Percentiles rank a stretch among this genome's conserved stretches.
phyloP scores from a whole-genome alignment of 345 rosid genomes.

The Geranium rotundifolium region DNA sequence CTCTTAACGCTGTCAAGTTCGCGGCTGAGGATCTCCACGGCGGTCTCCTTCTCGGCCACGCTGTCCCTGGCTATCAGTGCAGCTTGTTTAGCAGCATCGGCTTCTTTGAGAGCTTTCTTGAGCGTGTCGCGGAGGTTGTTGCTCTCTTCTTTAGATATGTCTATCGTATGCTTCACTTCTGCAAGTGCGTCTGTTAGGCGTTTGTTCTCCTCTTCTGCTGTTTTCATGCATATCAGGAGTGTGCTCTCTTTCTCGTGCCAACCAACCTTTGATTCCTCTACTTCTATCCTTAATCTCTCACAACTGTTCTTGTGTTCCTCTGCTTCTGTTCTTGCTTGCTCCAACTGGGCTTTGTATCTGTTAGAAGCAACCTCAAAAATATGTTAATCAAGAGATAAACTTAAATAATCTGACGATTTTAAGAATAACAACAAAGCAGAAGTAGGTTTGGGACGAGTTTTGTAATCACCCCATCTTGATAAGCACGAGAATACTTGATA shows the following conservation, averaged over 20 bases:
- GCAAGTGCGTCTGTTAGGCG: too few species aligned
- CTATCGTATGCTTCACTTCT: conserved; percentile 22
- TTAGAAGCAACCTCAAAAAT: too few species aligned
- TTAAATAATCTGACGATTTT: too few species aligned
- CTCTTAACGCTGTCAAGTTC: conserved; percentile 60
- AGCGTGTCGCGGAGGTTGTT: conserved; percentile 60
- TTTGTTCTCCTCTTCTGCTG: conserved; percentile 77
- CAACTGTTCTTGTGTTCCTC: conserved; percentile 43
- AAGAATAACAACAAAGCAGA: too few species aligned
- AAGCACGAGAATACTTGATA: too few species aligned
- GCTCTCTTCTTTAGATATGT: conserved; percentile 47
- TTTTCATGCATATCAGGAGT: conserved; percentile 50
- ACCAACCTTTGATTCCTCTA: conserved; percentile 60
- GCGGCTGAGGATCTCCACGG: conserved; percentile 33
- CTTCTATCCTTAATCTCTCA: conserved; percentile 60
- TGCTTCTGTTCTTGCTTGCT: conserved; percentile 41
- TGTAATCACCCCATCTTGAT: too few species aligned
- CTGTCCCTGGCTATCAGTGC: conserved; percentile 35
- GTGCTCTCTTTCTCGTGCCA: conserved; percentile 77
- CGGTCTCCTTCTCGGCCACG: conserved; percentile 20
- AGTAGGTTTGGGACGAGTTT: too few species aligned
- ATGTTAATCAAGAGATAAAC: too few species aligned
- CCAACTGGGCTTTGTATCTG: conserved; percentile 13
- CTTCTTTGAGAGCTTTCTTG: conserved; percentile 79
- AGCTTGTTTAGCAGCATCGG: conserved; percentile 78